A percentile compares a stretch with the other conserved stretches of the same genome.
phyloP scores from a whole-genome alignment of 805 yeast species.

The Limtongozyma cylindracea region DNA sequence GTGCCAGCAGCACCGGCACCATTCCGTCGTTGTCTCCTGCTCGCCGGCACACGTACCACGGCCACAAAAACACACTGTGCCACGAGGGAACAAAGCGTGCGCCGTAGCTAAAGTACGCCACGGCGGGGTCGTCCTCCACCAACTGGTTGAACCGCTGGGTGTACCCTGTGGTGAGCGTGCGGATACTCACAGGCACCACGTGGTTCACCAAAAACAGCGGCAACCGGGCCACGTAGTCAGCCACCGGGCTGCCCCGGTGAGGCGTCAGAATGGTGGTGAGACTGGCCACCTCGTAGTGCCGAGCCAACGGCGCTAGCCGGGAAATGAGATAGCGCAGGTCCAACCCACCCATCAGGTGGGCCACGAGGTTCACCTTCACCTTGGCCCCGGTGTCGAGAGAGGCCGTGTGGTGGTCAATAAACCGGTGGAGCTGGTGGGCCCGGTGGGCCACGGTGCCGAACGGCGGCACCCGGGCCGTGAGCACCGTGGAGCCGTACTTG shows the following conservation, averaged over 20 bases:
- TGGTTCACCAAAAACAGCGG: too few relatives aligned
- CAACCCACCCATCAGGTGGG: conserved; percentile 90
- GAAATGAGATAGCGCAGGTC: conserved; percentile 62
- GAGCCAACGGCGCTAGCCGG: conserved; percentile 9
- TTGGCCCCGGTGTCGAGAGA: conserved; percentile 16
- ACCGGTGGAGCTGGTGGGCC: too few relatives aligned
- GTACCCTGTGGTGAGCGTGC: conserved; percentile 35
- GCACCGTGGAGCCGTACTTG: conserved; percentile 35
- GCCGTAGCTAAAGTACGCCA: conserved; percentile 65
- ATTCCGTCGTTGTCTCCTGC: conserved; percentile 78
- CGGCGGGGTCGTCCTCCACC: conserved; percentile 29
- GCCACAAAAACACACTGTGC: conserved; percentile 39
- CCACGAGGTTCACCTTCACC: conserved; percentile 43
- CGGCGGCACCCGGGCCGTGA: conserved; percentile 62
- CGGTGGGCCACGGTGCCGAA: conserved; percentile 53
- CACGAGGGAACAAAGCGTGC: conserved; percentile 45
- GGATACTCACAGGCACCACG: conserved; percentile 15
- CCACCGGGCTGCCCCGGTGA: conserved; percentile 67
- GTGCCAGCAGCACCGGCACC: conserved; percentile 52
- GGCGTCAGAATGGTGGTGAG: conserved; percentile 78
- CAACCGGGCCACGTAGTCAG: conserved; percentile 50
- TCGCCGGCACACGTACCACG: too few relatives aligned
- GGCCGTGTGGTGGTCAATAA: too few relatives aligned
- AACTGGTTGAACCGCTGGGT: conserved; percentile 25
- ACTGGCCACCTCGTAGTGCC: conserved; percentile 34